phyloP scores from a whole-genome alignment of 306 rosid genomes.

The Ammopiptanthus mongolicus region DNA sequence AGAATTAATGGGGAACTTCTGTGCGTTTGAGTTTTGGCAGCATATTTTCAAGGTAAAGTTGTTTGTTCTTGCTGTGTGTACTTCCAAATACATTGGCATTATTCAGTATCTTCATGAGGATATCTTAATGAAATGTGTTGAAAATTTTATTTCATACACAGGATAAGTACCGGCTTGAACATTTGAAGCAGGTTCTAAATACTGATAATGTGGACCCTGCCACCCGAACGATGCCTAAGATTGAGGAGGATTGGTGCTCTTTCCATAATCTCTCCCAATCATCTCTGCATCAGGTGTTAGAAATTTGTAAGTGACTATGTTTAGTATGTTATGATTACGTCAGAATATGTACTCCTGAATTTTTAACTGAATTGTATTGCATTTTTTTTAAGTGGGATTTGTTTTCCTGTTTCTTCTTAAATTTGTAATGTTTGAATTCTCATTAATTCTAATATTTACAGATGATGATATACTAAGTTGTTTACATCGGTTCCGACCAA shows the following conservation, averaged over 20 bases:
- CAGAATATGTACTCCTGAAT: not conserved
- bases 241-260: slow-evolving; percentile 79
- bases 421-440: not conserved
- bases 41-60: slow-evolving; percentile 67
- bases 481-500: slow-evolving; percentile 73
- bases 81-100: slow-evolving; percentile 9
- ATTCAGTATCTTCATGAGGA: slow-evolving; percentile 5
- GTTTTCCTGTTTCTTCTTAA: not conserved
- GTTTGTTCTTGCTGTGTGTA: slow-evolving; percentile 6
- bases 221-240: slow-evolving; percentile 24
- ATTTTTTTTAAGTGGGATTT: not conserved
- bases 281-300: slow-evolving; percentile 61
- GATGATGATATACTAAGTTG: slow-evolving; percentile 67
- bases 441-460: slow-evolving; percentile 26
- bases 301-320: slow-evolving; percentile 55
- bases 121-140: not conserved
- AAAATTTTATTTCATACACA: slow-evolving; percentile 28
- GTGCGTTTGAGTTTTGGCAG: slow-evolving; percentile 91
- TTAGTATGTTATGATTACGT: not conserved
- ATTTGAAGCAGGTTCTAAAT: slow-evolving; percentile 48
- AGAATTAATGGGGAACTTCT: slow-evolving; percentile 51
- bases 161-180: slow-evolving; percentile 58
- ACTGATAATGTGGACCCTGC: slow-evolving; percentile 35
- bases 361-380: not conserved
- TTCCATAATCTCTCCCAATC: slow-evolving; percentile 64